Base-by-base conservation (phyloP, 306 rosid genomes). In the Luffa acutangula region DNA sequence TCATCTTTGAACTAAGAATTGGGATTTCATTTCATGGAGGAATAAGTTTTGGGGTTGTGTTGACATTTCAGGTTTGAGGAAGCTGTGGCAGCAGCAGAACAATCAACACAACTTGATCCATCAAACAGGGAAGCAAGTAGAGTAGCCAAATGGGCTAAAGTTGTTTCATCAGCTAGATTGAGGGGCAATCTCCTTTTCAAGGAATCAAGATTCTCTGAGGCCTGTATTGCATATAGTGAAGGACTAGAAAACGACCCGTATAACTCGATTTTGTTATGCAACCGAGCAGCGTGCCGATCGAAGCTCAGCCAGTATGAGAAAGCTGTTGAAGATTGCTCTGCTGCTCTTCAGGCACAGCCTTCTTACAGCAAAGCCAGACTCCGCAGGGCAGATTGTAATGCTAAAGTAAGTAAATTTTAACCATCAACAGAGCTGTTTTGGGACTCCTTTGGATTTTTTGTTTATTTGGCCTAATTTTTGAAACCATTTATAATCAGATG, bases 261-360 rank as follows among this genome's bases (percentile, higher is more conserved):
- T 87, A 96, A 91, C 85, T 86, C 99, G 2, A 90, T 96, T 72
- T 84, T 96, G 56, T 81, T 93, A 63, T 91, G 96, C 89, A 96
- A 96, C 82, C 90, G 99, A 79, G 99, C 97, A 36, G 98, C 99
- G 4, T 90, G 98, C 79, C 99, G 93, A 31, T 91, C 96, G 15
- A 96, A 96, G 84, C 89, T 96, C 1, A 89, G 92, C 10, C 99
- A 91, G 79, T 91, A 83, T 7, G 99, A 96, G 80, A 96, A 91
- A 87, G 99, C 98, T 72, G 85, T 93, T 72, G 99, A 96, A 79
- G 99, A 96, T 82, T 96, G 99, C 83, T 84, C 85, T 43, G 84
- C 90, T 8, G 97, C 99, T 52, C 98, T 96, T 62, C 43, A 46
- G 4, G 63, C 89, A 66, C 93, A 85, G 79, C 99, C 99, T 76